Percentiles rank a stretch among this genome's conserved stretches.
Conservation (phyloP, 768 basidiomycete species). For the Ramaria rubella region DNA sequence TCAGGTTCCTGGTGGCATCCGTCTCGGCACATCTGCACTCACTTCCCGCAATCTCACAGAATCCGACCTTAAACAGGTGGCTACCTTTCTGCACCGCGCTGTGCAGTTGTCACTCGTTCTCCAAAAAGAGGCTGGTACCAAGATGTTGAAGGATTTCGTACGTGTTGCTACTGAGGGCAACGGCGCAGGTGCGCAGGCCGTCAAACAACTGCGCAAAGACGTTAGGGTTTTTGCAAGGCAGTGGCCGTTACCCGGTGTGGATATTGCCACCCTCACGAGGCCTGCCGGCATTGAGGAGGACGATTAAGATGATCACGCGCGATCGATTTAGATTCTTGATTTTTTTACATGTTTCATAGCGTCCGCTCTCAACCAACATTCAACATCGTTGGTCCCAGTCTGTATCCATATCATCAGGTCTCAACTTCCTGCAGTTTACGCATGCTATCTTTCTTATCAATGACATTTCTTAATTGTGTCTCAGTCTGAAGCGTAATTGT, state of each 20-base stretch:
- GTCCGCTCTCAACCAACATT: conserved; percentile 36
- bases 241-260: conserved; percentile 93
- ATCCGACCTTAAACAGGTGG: conserved; percentile 80
- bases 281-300: conserved; percentile 51
- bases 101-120: conserved; percentile 84
- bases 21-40: conserved; percentile 88
- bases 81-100: conserved; percentile 86
- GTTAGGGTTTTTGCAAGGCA: conserved; percentile 73
- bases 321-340: not conserved
- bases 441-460: too few relatives aligned
- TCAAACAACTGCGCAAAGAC: conserved; percentile 69
- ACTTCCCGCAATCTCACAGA: conserved; percentile 94
- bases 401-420: conserved; percentile 23
- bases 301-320: conserved; percentile 18
- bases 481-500: too few relatives aligned
- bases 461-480: too few relatives aligned
- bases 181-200: conserved; percentile 63
- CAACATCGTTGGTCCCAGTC: conserved; percentile 41
- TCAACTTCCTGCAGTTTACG: conserved; percentile 8
- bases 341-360: too few relatives aligned
- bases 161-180: conserved; percentile 64
- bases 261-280: conserved; percentile 33
- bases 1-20: conserved; percentile 93
- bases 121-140: conserved; percentile 92
- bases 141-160: conserved; percentile 94